Conservation (phyloP, 2,329 filamentous ascomycete species). For the Calonectria hawksworthii region DNA sequence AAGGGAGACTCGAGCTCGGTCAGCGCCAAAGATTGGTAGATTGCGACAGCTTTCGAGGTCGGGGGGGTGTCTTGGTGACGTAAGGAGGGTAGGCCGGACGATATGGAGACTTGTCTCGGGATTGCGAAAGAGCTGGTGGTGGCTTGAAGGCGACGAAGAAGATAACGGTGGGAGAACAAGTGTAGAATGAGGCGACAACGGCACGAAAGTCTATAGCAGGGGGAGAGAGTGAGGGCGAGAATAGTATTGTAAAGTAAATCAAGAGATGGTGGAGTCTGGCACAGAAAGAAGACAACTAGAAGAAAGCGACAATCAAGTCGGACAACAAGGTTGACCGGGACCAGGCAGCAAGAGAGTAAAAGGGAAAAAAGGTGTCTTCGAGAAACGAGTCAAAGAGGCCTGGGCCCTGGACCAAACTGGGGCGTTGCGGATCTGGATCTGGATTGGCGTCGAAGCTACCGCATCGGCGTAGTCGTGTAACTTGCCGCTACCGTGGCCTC, state of each 20-base stretch:
- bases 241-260: neutral
- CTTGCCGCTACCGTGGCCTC: slow-evolving; percentile 25
- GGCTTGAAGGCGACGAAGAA: neutral
- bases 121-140: neutral
- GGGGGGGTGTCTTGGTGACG: slow-evolving; percentile 14
- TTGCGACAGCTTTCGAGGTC: neutral
- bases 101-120: slow-evolving; percentile 11
- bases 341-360: slow-evolving; percentile 15
- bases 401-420: slow-evolving; percentile 3
- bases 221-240: neutral
- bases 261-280: neutral
- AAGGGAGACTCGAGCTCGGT: neutral
- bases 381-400: slow-evolving; percentile 7
- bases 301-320: neutral
- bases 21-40: slow-evolving; percentile 9
- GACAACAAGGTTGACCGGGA: slow-evolving; percentile 16
- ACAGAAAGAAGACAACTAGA: slow-evolving; percentile 5
- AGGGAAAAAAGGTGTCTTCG: slow-evolving; percentile 8
- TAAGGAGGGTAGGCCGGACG: slow-evolving; percentile 5
- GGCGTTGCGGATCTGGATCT: slow-evolving; percentile 24
- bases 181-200: neutral
- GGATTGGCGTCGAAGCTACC: slow-evolving; percentile 21
- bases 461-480: slow-evolving; percentile 9
- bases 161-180: neutral
- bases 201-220: neutral